phyloP scores from a whole-genome alignment of 352 stramenopile species.

The Globisporangium acanthophoron region DNA sequence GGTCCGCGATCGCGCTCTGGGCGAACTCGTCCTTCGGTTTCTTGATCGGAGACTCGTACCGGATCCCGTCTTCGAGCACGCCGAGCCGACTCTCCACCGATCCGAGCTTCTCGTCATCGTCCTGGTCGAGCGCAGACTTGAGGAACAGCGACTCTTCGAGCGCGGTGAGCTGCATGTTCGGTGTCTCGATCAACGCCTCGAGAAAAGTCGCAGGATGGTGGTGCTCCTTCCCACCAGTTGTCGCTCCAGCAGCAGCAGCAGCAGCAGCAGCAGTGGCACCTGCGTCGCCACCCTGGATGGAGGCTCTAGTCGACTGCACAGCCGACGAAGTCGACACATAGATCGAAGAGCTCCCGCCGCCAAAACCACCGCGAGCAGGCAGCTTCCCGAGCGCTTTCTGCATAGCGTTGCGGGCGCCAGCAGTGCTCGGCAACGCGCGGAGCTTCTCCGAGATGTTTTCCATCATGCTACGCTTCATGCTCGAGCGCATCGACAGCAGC shows the following conservation, averaged over 20 bases:
- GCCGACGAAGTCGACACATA: not conserved
- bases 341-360: not conserved
- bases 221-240: not conserved
- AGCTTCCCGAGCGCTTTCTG: conserved; percentile 6
- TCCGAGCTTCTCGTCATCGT: conserved; percentile 18
- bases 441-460: conserved; percentile 21
- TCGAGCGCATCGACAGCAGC: conserved; percentile 16
- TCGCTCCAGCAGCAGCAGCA: not conserved
- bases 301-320: not conserved
- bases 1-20: conserved; percentile 19
- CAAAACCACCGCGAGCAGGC: not conserved
- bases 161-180: conserved; percentile 21
- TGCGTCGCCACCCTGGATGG: too few species aligned
- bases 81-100: conserved; percentile 10
- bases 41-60: conserved; percentile 46
- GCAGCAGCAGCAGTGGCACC: not conserved
- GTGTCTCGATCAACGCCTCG: conserved; percentile 25
- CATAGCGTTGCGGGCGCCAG: conserved; percentile 9
- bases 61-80: conserved; percentile 43
- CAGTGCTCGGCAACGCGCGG: conserved; percentile 13
- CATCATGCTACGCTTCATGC: conserved; percentile 24
- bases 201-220: conserved; percentile 12
- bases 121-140: conserved; percentile 38
- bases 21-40: conserved; percentile 19
- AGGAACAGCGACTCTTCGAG: conserved; percentile 35